phyloP scores from a whole-genome alignment of 441 rosid species.

The Gossypium schwendimanii region DNA sequence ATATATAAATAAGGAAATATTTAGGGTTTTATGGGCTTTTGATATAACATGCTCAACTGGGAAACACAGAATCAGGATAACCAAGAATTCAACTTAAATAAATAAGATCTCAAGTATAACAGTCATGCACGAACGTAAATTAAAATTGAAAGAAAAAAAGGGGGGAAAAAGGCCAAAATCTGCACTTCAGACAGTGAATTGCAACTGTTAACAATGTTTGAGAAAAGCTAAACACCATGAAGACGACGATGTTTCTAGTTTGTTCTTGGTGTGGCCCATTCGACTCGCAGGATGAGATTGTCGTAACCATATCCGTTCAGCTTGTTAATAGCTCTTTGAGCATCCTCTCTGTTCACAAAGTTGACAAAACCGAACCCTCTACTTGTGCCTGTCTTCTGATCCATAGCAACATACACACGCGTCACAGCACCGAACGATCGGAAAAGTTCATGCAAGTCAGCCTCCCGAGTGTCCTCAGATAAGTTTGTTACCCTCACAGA shows the following conservation, averaged over 20 bases:
- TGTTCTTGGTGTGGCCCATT: slow-evolving; percentile 58
- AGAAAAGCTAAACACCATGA: neutral
- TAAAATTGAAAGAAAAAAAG: neutral
- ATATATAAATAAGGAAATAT: neutral
- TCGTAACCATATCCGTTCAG: slow-evolving; percentile 61
- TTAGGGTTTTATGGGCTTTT: neutral
- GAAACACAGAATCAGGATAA: neutral
- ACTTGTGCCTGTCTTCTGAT: slow-evolving; percentile 50
- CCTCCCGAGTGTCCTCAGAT: slow-evolving; percentile 56
- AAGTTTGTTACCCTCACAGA: slow-evolving; percentile 50
- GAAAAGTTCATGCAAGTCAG: slow-evolving; percentile 51
- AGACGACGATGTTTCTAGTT: slow-evolving; percentile 11
- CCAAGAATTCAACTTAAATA: neutral
- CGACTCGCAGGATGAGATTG: slow-evolving; percentile 56
- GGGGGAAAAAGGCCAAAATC: neutral
- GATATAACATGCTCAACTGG: neutral
- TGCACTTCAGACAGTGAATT: neutral
- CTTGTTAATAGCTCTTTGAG: slow-evolving; percentile 55
- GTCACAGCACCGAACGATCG: slow-evolving; percentile 45
- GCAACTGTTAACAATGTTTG: neutral
- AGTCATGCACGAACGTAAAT: neutral
- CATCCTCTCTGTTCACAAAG: slow-evolving; percentile 55
- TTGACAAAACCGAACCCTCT: slow-evolving; percentile 62
- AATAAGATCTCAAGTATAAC: neutral
- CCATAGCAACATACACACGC: slow-evolving; percentile 56